Evolutionary conservation across 305 asterid species (phyloP), one percentile per base, ranked within the genome.

Genomic region (Rubia tinctorum): DNA sequence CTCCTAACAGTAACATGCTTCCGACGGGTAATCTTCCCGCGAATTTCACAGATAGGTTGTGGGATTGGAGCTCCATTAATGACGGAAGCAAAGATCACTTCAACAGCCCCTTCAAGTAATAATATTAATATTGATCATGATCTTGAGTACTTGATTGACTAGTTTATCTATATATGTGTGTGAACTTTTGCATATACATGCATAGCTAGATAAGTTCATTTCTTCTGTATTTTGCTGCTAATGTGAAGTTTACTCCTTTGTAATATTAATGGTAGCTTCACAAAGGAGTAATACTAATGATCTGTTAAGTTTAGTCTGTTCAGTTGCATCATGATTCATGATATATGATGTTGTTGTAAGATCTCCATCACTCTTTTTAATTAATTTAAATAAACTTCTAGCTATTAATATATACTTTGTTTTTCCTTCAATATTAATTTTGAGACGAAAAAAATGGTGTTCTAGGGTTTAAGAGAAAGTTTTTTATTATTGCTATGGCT

Each of bases 31-130:
- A 77, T 59, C 59, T 71, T 51, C 84, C 68, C 69, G 73, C 80
- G 12, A 64, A 77, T 15, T 73, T 68, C 30, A 17, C 80, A 0
- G 82, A 81, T 62, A 68, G 77, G 42, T 56, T 78, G 75, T 81
- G 85, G 85, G 85, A 78, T 30, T 81, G 85, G 85, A 81, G 55
- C 61, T 45, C 75, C 14, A 71, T 77, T 6, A 64, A 74, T 8
- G 82, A 72, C 13, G 78, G 74, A 56, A 78, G 68, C 76, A 78
- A 81, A 53, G 85, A 81, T 59, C 64, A 59, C 53, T 75, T 71
- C 74, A 72, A 53, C 76, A 78, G 55, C 62, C 80, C 82, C 47
- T 81, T 81, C 85, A 81, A 80, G 83, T 58, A 7, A 25, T 69
- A 6, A 51, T 15, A 11, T 7, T 53, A 53, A 7, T 53, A 22